Percentiles rank a stretch among this genome's conserved stretches.
These are phyloP conservation scores for Pyrus hybrid DNA, from an alignment of 331 rosid species.

Conservation along the genomic window DNA sequence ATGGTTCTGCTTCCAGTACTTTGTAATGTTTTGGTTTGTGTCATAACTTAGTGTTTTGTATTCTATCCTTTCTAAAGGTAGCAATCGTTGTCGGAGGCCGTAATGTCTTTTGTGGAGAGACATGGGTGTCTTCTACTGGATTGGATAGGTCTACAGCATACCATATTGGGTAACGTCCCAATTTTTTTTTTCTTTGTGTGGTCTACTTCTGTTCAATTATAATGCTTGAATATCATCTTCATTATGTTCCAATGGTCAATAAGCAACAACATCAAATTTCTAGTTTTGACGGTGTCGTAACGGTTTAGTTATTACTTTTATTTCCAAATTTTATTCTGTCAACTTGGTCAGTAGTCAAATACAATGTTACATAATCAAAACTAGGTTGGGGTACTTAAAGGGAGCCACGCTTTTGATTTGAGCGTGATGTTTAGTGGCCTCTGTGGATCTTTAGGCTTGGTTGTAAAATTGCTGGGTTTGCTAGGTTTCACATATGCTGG, in stretches of 20 bases:
- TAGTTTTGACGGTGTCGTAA: background rate
- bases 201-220: background rate
- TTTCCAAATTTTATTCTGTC: background rate
- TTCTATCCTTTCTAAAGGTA: slow-evolving; percentile 30
- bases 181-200: slow-evolving; percentile 1
- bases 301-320: background rate
- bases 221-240: background rate
- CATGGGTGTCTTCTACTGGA: slow-evolving; percentile 83
- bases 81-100: slow-evolving; percentile 91
- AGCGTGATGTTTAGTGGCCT: background rate
- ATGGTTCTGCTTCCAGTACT: background rate
- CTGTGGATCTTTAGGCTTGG: background rate
- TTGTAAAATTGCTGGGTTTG: background rate
- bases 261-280: background rate
- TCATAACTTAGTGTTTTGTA: background rate
- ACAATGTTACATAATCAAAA: background rate
- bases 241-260: background rate
- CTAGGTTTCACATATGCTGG: background rate
- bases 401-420: background rate
- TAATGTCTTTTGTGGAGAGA: slow-evolving; percentile 83
- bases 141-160: slow-evolving; percentile 79
- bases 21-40: background rate
- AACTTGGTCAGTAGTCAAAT: background rate
- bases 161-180: slow-evolving; percentile 69
- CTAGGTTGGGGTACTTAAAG: background rate